phyloP scores from a whole-genome alignment of 371 early-diverging fungal genomes.

The Mucor racemosus region DNA sequence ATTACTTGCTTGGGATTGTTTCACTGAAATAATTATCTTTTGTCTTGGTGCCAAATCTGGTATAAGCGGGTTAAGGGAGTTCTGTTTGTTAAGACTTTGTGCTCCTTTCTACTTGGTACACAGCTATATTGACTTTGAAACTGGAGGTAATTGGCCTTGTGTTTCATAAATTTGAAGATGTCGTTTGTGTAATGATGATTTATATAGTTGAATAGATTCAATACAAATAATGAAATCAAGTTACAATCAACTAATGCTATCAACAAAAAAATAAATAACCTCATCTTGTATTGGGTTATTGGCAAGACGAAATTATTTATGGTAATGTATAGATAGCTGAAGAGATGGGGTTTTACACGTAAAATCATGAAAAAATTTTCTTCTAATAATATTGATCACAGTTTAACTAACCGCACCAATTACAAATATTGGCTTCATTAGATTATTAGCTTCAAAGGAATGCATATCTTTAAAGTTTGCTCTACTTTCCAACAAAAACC shows the following conservation, averaged over 20 bases:
- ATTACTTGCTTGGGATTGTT: slow-evolving; percentile 64
- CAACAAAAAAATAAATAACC: neutral
- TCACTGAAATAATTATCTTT: slow-evolving; percentile 80
- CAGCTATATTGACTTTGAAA: slow-evolving; percentile 84
- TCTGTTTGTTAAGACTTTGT: slow-evolving; percentile 81
- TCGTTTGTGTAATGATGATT: neutral
- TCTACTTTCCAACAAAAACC: slow-evolving; percentile 4
- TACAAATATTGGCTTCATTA: slow-evolving; percentile 1
- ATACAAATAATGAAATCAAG: neutral
- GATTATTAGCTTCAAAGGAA: neutral
- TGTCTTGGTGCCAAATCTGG: slow-evolving; percentile 76
- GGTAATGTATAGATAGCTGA: neutral
- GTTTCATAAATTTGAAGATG: neutral
- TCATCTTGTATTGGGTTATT: neutral
- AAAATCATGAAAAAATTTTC: neutral
- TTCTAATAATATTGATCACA: neutral
- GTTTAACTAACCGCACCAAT: slow-evolving; percentile 8
- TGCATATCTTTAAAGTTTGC: slow-evolving; percentile 8
- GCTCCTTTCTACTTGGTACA: slow-evolving; percentile 82
- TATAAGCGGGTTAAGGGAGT: slow-evolving; percentile 74
- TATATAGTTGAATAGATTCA: neutral
- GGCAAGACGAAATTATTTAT: neutral
- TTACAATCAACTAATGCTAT: neutral
- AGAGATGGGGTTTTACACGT: neutral
- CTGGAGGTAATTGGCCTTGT: slow-evolving; percentile 59